Conservation (phyloP, 495 filamentous ascomycete genomes). For the Xylaria venustula region DNA sequence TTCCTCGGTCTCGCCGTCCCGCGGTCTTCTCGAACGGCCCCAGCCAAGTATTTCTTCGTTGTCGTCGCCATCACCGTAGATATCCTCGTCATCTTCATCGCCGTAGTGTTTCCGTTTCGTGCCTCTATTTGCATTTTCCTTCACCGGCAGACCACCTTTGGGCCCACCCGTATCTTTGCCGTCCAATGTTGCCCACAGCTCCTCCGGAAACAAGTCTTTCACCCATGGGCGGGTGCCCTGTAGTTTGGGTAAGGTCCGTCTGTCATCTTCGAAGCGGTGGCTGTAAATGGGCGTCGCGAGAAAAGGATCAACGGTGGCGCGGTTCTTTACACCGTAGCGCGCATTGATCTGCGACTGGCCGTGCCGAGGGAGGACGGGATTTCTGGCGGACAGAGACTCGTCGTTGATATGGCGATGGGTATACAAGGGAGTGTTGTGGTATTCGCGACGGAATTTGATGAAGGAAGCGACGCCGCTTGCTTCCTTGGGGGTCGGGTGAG, state of each 20-base stretch:
- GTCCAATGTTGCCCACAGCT: conserved; percentile 51
- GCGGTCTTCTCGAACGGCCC: conserved; percentile 21
- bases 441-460: conserved; percentile 45
- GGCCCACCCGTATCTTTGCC: conserved; percentile 35
- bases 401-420: conserved; percentile 34
- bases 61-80: conserved; percentile 19
- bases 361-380: conserved; percentile 35
- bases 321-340: conserved; percentile 45
- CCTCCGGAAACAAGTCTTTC: conserved; percentile 50
- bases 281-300: conserved; percentile 50
- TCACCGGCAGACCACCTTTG: conserved; percentile 18
- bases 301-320: conserved; percentile 53
- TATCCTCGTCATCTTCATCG: conserved; percentile 18
- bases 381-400: conserved; percentile 6
- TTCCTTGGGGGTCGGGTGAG: conserved; percentile 38
- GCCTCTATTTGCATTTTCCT: conserved; percentile 13
- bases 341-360: conserved; percentile 50
- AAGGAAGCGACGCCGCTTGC: conserved; percentile 43
- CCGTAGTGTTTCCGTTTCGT: conserved; percentile 15
- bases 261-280: conserved; percentile 41
- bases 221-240: conserved; percentile 37
- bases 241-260: conserved; percentile 49
- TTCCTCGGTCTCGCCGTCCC: conserved; percentile 39
- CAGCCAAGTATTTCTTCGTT: conserved; percentile 23
- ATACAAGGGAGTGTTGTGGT: conserved; percentile 50